These are phyloP conservation scores for Aspergillus diversus DNA, from an alignment of 495 filamentous ascomycete species.

Conservation along the genomic window DNA sequence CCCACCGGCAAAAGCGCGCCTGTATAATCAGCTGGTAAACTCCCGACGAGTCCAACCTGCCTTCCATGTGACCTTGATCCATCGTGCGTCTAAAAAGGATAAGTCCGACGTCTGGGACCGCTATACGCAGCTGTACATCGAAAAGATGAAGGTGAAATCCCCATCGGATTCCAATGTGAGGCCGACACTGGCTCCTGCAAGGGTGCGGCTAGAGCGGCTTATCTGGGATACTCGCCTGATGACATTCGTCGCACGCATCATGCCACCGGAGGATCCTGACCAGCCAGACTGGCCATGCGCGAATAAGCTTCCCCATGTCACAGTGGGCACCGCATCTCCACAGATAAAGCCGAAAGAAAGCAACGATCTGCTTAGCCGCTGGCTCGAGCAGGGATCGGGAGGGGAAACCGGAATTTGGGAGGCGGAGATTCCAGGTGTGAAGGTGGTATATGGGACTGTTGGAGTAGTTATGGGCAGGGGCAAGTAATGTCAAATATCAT, in stretches of 20 bases:
- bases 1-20: slow-evolving; percentile 51
- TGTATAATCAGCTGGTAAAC: slow-evolving; percentile 77
- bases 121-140: slow-evolving; percentile 57
- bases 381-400: slow-evolving; percentile 60
- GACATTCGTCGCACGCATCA: slow-evolving; percentile 79
- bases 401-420: slow-evolving; percentile 53
- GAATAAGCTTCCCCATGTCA: slow-evolving; percentile 85
- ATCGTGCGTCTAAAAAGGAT: slow-evolving; percentile 63
- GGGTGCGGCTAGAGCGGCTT: slow-evolving; percentile 65
- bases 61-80: slow-evolving; percentile 96
- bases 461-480: slow-evolving; percentile 49
- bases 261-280: slow-evolving; percentile 38
- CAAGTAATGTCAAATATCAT: slow-evolving; percentile 19
- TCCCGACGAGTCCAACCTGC: slow-evolving; percentile 72
- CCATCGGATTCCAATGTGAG: slow-evolving; percentile 41
- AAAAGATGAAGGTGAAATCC: slow-evolving; percentile 40
- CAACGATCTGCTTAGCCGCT: slow-evolving; percentile 76
- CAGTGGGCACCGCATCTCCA: slow-evolving; percentile 75
- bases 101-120: slow-evolving; percentile 71
- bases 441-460: slow-evolving; percentile 47
- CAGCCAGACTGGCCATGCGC: slow-evolving; percentile 63
- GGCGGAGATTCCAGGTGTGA: slow-evolving; percentile 46
- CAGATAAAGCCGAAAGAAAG: slow-evolving; percentile 90
- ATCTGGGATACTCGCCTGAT: slow-evolving; percentile 85
- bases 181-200: slow-evolving; percentile 52